These are phyloP conservation scores for Flaveria ramosissima DNA, from an alignment of 129 eudicot genomes.

Conservation along the genomic window DNA sequence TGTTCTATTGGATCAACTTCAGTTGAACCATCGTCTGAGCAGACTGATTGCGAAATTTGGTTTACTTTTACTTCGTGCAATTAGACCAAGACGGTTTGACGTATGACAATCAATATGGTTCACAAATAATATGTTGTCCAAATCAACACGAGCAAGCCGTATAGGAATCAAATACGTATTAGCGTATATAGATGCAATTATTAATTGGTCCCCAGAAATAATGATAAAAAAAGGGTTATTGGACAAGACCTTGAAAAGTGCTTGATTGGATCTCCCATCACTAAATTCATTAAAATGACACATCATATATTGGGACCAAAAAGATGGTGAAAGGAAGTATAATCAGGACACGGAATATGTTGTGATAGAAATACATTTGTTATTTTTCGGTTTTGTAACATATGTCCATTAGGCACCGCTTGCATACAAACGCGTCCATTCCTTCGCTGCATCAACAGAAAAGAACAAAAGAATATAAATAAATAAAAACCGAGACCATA, in stretches of 20 bases:
- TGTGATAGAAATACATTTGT: slow-evolving; percentile 13
- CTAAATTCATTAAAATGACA: slow-evolving; percentile 16
- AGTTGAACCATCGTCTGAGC: neutral
- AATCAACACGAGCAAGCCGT: neutral
- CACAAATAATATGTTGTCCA: neutral
- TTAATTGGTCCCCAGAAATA: slow-evolving; percentile 28
- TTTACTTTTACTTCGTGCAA: neutral
- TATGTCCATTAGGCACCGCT: slow-evolving; percentile 55
- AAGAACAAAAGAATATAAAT: neutral
- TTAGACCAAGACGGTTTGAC: neutral
- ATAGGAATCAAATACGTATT: slow-evolving; percentile 9
- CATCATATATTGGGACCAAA: slow-evolving; percentile 27
- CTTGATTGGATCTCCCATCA: slow-evolving; percentile 27
- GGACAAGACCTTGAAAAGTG: slow-evolving; percentile 31
- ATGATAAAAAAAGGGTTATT: neutral
- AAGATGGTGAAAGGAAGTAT: slow-evolving; percentile 4
- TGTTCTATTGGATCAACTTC: neutral
- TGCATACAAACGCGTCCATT: slow-evolving; percentile 89
- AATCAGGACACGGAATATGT: slow-evolving; percentile 7
- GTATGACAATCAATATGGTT: neutral
- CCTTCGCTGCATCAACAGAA: slow-evolving; percentile 62
- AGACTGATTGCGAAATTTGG: neutral
- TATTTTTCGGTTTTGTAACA: neutral
- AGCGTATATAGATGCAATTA: slow-evolving; percentile 2
- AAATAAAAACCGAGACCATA: neutral